Conservation (phyloP, 345 rosid genomes). For the Boechera retrofracta region DNA sequence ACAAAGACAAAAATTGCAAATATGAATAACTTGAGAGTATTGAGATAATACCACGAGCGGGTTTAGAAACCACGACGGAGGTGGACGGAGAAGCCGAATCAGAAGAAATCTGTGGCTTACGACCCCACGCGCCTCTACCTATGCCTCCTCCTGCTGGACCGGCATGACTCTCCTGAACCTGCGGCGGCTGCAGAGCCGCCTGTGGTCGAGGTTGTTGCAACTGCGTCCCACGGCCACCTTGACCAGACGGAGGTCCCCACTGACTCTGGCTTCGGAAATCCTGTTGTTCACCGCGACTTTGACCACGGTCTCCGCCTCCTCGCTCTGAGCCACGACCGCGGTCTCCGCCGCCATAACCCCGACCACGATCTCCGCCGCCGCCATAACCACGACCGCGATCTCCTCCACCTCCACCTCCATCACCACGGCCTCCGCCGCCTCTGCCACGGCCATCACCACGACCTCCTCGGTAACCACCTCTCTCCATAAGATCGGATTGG, state of each 20-base stretch:
- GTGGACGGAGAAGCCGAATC: constrained; percentile 34
- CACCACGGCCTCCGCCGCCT: constrained; percentile 16
- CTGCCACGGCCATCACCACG: constrained; percentile 24
- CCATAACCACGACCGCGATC: constrained; percentile 16
- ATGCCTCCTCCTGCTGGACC: neutral
- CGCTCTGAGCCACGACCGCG: constrained; percentile 22
- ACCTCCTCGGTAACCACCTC: constrained; percentile 47
- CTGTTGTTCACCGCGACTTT: constrained; percentile 28
- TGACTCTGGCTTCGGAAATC: constrained; percentile 35
- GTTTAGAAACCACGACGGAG: constrained; percentile 24
- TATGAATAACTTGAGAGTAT: neutral
- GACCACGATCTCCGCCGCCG: constrained; percentile 13
- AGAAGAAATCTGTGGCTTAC: constrained; percentile 2
- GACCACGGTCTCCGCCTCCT: constrained; percentile 20
- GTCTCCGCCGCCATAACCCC: neutral
- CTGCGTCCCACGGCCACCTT: constrained; percentile 31
- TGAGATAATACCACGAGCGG: constrained; percentile 27
- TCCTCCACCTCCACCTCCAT: constrained; percentile 3
- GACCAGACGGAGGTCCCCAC: constrained; percentile 39
- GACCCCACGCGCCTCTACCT: constrained; percentile 35
- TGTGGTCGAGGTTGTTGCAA: constrained; percentile 30
- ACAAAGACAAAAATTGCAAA: neutral
- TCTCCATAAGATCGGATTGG: constrained; percentile 55
- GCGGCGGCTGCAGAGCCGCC: neutral
- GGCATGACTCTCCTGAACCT: constrained; percentile 2